Evolutionary conservation across 2,329 filamentous ascomycete genomes (phyloP).

Genomic region (Colletotrichum spinosum): DNA sequence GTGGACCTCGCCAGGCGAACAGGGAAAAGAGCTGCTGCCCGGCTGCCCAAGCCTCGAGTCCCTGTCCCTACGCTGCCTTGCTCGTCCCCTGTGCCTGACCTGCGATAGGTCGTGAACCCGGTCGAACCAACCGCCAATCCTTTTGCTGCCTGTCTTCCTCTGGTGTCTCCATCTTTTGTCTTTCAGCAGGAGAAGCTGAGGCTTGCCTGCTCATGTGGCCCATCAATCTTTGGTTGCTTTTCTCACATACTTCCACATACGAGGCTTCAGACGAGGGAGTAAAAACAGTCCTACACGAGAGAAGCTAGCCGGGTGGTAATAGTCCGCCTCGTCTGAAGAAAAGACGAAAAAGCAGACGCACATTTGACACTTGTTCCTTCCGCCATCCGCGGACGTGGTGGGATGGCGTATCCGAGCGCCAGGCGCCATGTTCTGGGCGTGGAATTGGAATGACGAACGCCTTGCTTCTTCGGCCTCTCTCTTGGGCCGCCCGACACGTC

Average conservation of each 20-base stretch:
- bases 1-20: neutral
- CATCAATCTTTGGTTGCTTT: neutral
- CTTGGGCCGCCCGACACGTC: neutral
- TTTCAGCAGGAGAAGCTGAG: neutral
- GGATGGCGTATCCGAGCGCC: conserved; percentile 6
- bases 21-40: neutral
- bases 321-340: conserved; percentile 5
- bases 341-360: conserved; percentile 2
- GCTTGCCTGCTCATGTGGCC: neutral
- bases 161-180: conserved; percentile 1
- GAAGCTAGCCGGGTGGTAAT: no score
- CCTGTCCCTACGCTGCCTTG: conserved; percentile 8
- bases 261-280: neutral
- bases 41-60: conserved; percentile 7
- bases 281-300: no score
- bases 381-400: neutral
- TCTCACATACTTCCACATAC: no score
- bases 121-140: conserved; percentile 18
- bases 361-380: conserved; percentile 2
- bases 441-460: conserved; percentile 24
- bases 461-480: conserved; percentile 6
- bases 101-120: conserved; percentile 17
- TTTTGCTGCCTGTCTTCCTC: neutral
- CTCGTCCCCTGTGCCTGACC: conserved; percentile 7
- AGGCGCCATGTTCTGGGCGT: neutral